A percentile compares a stretch with the other conserved stretches of the same genome.
Evolutionary conservation across 805 yeast genomes (phyloP).

Genomic region (Wickerhamomyces tratensis): DNA sequence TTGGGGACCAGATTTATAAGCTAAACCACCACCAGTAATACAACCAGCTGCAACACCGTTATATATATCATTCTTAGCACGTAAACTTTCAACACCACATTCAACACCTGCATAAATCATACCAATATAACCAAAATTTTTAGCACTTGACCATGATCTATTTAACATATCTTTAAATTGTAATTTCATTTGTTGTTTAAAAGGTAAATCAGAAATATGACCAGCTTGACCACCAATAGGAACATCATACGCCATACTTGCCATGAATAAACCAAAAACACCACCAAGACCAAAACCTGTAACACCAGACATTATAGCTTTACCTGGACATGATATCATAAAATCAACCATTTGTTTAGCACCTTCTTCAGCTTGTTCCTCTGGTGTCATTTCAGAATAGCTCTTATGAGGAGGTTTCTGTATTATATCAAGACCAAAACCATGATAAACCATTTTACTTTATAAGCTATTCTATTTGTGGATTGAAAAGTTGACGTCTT

Average conservation of each 20-base stretch:
- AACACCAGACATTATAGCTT: constrained; percentile 83
- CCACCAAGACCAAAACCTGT: constrained; percentile 95
- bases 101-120: constrained; percentile 88
- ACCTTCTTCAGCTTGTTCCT: constrained; percentile 88
- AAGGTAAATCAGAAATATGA: constrained; percentile 74
- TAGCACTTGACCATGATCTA: constrained; percentile 82
- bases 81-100: constrained; percentile 72
- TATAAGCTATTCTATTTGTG: too few relatives aligned
- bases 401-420: constrained; percentile 36
- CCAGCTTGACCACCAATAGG: constrained; percentile 49
- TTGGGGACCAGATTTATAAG: constrained; percentile 87
- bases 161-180: constrained; percentile 90
- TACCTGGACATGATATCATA: constrained; percentile 94
- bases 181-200: constrained; percentile 84
- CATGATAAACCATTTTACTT: constrained; percentile 5
- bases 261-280: constrained; percentile 92
- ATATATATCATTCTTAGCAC: constrained; percentile 88
- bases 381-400: constrained; percentile 68
- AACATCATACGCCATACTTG: constrained; percentile 74
- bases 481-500: too few relatives aligned
- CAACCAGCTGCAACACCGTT: constrained; percentile 94
- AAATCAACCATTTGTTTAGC: constrained; percentile 74
- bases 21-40: constrained; percentile 92
- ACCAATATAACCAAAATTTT: constrained; percentile 90
- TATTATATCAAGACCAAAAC: constrained; percentile 30